Base-by-base conservation (phyloP, 306 rosid genomes). In the Benincasa hispida region DNA sequence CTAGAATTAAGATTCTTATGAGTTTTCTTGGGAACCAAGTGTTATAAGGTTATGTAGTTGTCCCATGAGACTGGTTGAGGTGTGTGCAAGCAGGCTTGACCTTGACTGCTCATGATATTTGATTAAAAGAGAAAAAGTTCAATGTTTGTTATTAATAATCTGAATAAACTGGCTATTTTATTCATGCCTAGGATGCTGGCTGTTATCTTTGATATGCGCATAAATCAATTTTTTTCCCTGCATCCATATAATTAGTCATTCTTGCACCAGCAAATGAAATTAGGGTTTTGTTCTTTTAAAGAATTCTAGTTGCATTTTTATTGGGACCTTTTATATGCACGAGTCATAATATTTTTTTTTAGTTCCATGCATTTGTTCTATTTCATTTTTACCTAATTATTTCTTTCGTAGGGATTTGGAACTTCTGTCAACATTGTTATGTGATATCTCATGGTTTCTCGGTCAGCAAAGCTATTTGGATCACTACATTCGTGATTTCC, bases 401-500 rank as follows among this genome's bases (percentile, higher is more conserved):
- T 25, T 51, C 10, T 73, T 50, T 19, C 22, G 28, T 19, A 93
- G 98, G 92, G 98, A 93, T 84, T 83, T 87, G 70, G 96, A 88
- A 90, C 89, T 85, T 83, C 87, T 93, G 78, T 90, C 91, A 42
- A 80, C 81, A 85, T 86, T 91, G 47, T 77, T 89, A 72, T 93
- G 96, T 82, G 82, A 84, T 76, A 87, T 91, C 80, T 93, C 94
- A 67, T 83, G 87, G 79, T 87, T 83, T 87, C 83, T 93, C 77
- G 86, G 86, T 21, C 91, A 87, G 84, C 88, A 80, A 75, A 85
- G 85, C 86, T 93, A 91, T 87, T 67, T 91, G 85, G 98, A 93
- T 75, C 94, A 93, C 80, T 93, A 93, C 74, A 76, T 88, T 63
- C 93, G 98, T 11, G 98, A 93, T 88, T 93, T 93, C 81, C 98